phyloP scores from a whole-genome alignment of 1,284 basidiomycete genomes.

The Mycena sp. region DNA sequence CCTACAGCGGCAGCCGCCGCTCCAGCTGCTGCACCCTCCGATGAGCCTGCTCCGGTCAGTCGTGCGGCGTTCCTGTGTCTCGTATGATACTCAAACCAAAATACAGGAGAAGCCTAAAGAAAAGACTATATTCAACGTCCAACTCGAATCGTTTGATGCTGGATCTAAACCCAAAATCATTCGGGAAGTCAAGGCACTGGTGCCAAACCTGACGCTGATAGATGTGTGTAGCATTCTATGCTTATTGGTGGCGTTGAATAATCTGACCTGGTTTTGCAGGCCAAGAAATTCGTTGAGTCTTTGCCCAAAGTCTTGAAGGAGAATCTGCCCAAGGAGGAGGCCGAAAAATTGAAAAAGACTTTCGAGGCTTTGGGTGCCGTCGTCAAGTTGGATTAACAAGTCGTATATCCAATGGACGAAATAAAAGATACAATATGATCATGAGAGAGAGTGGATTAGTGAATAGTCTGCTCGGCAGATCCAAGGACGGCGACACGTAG shows the following conservation, averaged over 20 bases:
- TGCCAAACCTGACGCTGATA: slow-evolving; percentile 94
- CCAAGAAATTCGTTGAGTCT: slow-evolving; percentile 99
- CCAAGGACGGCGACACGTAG: slow-evolving; percentile 3
- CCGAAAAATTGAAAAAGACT: slow-evolving; percentile 93
- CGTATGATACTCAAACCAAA: slow-evolving; percentile 18
- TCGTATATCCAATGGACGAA: slow-evolving; percentile 23
- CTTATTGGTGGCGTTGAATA: slow-evolving; percentile 21
- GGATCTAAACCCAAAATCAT: slow-evolving; percentile 97
- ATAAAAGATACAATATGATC: slow-evolving; percentile 23
- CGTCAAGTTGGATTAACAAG: slow-evolving; percentile 79
- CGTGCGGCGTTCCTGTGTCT: not conserved
- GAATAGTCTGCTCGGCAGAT: not conserved
- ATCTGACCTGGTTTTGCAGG: slow-evolving; percentile 58
- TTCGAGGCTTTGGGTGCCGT: slow-evolving; percentile 93
- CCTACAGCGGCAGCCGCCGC: slow-evolving; percentile 80
- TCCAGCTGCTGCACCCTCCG: slow-evolving; percentile 66
- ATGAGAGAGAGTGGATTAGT: slow-evolving; percentile 17
- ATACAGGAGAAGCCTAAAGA: slow-evolving; percentile 95
- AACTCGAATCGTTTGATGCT: slow-evolving; percentile 92
- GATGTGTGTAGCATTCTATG: slow-evolving; percentile 71
- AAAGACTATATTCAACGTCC: slow-evolving; percentile 98
- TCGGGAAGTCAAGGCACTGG: slow-evolving; percentile 95
- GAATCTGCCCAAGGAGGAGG: slow-evolving; percentile 96
- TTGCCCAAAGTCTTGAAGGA: slow-evolving; percentile 96
- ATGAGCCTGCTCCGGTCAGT: slow-evolving; percentile 73